Evolutionary conservation across 148 eudicot genomes (phyloP).

Genomic region (Chenopodium suecicum): DNA sequence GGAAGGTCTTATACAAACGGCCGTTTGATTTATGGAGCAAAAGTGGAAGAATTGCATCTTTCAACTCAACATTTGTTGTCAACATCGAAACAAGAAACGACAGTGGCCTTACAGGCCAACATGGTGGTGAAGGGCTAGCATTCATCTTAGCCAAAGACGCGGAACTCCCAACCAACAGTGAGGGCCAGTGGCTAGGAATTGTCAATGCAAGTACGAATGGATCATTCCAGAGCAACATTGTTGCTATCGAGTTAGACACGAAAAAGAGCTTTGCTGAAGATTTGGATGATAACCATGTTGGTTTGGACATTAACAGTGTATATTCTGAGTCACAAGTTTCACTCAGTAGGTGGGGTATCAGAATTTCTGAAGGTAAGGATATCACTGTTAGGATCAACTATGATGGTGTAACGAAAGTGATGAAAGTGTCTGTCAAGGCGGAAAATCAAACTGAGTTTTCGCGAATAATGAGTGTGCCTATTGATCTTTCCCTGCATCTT

Average conservation of each 20-base stretch:
- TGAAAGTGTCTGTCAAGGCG: constrained; percentile 24
- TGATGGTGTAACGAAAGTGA: constrained; percentile 19
- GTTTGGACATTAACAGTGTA: constrained; percentile 33
- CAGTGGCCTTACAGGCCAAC: too few relatives aligned
- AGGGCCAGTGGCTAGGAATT: too few relatives aligned
- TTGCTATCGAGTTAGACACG: constrained; percentile 43
- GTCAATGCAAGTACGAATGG: too few relatives aligned
- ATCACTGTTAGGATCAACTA: constrained; percentile 25
- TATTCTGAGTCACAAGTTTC: constrained; percentile 13
- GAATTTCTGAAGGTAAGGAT: constrained; percentile 18
- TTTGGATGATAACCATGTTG: constrained; percentile 39
- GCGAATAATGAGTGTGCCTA: constrained; percentile 17
- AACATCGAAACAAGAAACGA: too few relatives aligned
- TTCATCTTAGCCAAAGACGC: too few relatives aligned
- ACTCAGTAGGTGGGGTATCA: constrained; percentile 9
- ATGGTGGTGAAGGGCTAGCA: too few relatives aligned
- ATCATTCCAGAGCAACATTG: not conserved
- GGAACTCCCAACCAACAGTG: too few relatives aligned
- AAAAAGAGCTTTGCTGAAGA: constrained; percentile 37
- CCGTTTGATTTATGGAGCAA: too few relatives aligned
- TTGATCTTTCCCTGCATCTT: constrained; percentile 29
- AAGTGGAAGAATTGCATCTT: too few relatives aligned
- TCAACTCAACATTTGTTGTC: too few relatives aligned
- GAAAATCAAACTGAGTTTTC: constrained; percentile 6
- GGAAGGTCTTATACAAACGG: too few relatives aligned